These are phyloP conservation scores for Gleditsia sinensis DNA, from an alignment of 306 rosid genomes.

Conservation along the genomic window DNA sequence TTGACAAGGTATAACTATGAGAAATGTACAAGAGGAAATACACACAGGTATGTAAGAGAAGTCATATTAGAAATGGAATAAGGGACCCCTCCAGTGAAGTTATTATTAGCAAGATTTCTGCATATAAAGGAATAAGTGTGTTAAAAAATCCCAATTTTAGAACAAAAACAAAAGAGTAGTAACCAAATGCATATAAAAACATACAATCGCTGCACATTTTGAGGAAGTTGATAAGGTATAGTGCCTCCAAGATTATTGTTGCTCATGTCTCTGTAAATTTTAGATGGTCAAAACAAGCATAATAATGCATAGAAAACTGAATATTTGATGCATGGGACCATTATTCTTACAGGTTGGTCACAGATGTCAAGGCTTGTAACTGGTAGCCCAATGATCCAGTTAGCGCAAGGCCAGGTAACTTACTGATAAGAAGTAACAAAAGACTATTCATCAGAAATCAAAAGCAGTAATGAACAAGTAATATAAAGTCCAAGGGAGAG, in stretches of 20 bases:
- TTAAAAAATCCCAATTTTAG: slow-evolving; percentile 19
- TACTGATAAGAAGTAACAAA: slow-evolving; percentile 47
- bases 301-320: slow-evolving; percentile 12
- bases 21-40: slow-evolving; percentile 36
- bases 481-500: slow-evolving; percentile 22
- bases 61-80: slow-evolving; percentile 70
- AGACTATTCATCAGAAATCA: slow-evolving; percentile 39
- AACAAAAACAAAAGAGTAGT: slow-evolving; percentile 6
- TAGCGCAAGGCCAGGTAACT: slow-evolving; percentile 65
- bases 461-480: slow-evolving; percentile 16
- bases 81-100: slow-evolving; percentile 64
- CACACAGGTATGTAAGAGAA: slow-evolving; percentile 75
- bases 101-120: slow-evolving; percentile 83
- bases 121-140: slow-evolving; percentile 35
- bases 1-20: slow-evolving; percentile 21
- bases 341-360: slow-evolving; percentile 71
- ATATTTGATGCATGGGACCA: slow-evolving; percentile 25
- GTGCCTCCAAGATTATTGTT: slow-evolving; percentile 69
- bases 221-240: slow-evolving; percentile 80
- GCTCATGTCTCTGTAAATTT: slow-evolving; percentile 80
- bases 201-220: slow-evolving; percentile 67
- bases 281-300: slow-evolving; percentile 32
- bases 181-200: slow-evolving; percentile 38
- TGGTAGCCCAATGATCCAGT: slow-evolving; percentile 65
- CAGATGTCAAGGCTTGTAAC: slow-evolving; percentile 52